A percentile compares a stretch with the other conserved stretches of the same genome.
Conservation (phyloP, 2,329 filamentous ascomycete genomes). For the Colletotrichum australisinense region DNA sequence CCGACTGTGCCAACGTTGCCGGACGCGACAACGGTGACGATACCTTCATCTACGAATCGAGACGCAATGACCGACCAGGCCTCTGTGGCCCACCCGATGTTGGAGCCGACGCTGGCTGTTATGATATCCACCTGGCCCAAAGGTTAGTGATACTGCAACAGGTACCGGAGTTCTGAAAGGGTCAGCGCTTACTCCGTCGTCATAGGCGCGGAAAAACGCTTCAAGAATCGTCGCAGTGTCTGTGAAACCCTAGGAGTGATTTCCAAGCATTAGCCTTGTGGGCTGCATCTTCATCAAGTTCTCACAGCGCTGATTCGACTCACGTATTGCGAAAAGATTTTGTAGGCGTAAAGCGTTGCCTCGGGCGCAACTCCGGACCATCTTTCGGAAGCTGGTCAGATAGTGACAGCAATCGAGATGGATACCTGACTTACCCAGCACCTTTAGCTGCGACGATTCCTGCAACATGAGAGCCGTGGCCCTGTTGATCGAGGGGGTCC, state of each 20-base stretch:
- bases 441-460: slow-evolving; percentile 45
- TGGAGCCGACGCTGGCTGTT: slow-evolving; percentile 52
- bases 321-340: slow-evolving; percentile 38
- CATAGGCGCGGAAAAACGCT: slow-evolving; percentile 48
- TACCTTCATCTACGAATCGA: slow-evolving; percentile 55
- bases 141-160: neutral
- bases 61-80: slow-evolving; percentile 55
- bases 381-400: neutral
- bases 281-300: too few species aligned
- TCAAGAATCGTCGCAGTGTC: slow-evolving; percentile 42
- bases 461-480: slow-evolving; percentile 45
- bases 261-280: neutral
- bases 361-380: slow-evolving; percentile 44
- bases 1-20: slow-evolving; percentile 63
- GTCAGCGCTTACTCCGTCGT: slow-evolving; percentile 42
- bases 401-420: neutral
- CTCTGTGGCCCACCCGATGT: slow-evolving; percentile 53
- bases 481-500: slow-evolving; percentile 42
- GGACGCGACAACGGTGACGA: slow-evolving; percentile 61
- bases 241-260: slow-evolving; percentile 4
- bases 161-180: neutral
- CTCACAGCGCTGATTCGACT: too few species aligned
- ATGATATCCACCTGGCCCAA: slow-evolving; percentile 50
- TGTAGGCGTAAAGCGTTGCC: slow-evolving; percentile 43
- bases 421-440: slow-evolving; percentile 14